These are phyloP conservation scores for Penicillium desertorum DNA, from an alignment of 495 filamentous ascomycete species.

Conservation along the genomic window DNA sequence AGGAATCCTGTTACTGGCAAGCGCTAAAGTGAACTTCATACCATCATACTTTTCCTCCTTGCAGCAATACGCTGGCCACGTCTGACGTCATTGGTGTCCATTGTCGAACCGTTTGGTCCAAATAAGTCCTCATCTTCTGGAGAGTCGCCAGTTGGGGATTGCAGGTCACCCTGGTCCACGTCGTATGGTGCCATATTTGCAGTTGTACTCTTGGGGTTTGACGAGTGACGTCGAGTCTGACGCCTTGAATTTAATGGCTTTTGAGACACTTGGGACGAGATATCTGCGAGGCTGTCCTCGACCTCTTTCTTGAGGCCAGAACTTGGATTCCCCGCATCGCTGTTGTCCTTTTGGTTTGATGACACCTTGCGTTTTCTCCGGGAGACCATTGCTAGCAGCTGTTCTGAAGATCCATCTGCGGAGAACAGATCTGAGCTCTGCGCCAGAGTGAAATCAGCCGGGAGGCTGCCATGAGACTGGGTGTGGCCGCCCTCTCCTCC, in stretches of 20 bases:
- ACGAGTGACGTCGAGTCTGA: constrained; percentile 42
- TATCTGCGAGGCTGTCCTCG: constrained; percentile 8
- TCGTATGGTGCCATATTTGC: constrained; percentile 8
- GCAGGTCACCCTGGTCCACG: constrained; percentile 9
- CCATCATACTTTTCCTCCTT: constrained; percentile 54
- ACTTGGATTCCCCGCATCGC: background rate
- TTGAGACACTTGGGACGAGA: constrained; percentile 12
- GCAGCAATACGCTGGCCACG: constrained; percentile 40
- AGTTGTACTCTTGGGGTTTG: constrained; percentile 30
- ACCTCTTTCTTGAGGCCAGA: constrained; percentile 3
- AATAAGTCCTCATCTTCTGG: constrained; percentile 25
- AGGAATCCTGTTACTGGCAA: constrained; percentile 1
- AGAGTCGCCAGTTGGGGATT: constrained; percentile 29
- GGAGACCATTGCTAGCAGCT: constrained; percentile 24
- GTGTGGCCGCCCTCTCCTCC: constrained; percentile 20
- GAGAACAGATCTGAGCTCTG: constrained; percentile 5
- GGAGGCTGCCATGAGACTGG: constrained; percentile 6
- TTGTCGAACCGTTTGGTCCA: constrained; percentile 5
- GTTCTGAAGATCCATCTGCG: constrained; percentile 12
- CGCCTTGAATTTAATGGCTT: constrained; percentile 18
- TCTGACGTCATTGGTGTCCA: constrained; percentile 18
- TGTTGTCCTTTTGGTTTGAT: constrained; percentile 20
- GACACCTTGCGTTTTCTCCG: constrained; percentile 37
- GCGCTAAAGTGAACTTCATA: constrained; percentile 28
- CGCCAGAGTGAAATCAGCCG: constrained; percentile 12